Base-by-base conservation (phyloP, 2,329 filamentous ascomycete genomes). In the Diaporthe velutina region DNA sequence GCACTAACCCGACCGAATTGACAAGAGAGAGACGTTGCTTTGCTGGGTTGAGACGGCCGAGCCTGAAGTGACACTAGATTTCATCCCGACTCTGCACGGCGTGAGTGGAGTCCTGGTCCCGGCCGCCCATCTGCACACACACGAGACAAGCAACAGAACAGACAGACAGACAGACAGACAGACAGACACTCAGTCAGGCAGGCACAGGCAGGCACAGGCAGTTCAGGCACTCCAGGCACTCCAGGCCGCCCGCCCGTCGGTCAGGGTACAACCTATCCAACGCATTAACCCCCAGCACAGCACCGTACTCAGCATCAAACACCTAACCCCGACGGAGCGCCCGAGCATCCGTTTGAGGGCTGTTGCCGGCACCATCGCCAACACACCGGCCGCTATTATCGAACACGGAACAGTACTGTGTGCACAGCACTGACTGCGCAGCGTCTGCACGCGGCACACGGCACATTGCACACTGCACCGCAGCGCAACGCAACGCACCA, bases 341-440 rank as follows among this genome's bases (percentile, higher is more conserved):
- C 54, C 54, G 52, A 58, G 67, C 67, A 70, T 58, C 35, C 52
- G 67, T 58, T 70, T 58, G 67, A 57, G 67, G 52, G 67, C 58
- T 61, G n/a, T 61, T 52, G 40, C 64, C 64, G 64, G 48, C 70
- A 61, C 35, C 55, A 71, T 71, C 55, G 64, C 64, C 64, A 68
- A 68, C 60, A 66, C 60, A 66, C 28, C 60, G 60, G 38, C 45
- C 30, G 45, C 66, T 33, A 17, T 35, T 54, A 38, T 54, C n/a
- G 45, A 54, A 60, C 70, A 48, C 45, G 55, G 55, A 28, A 54
- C 50, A 54, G 50, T 54, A 54, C 50, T 28, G 50, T 54, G 50
- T 54, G 55, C 55, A 58, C 55, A 25, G 33, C 55, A 38, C 55
- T 38, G 55, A n/a, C 55, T 35, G 33, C 55, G 25, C 52, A 57